phyloP scores from a whole-genome alignment of 768 basidiomycete genomes.

The Chalciporus pseudorubinellus region DNA sequence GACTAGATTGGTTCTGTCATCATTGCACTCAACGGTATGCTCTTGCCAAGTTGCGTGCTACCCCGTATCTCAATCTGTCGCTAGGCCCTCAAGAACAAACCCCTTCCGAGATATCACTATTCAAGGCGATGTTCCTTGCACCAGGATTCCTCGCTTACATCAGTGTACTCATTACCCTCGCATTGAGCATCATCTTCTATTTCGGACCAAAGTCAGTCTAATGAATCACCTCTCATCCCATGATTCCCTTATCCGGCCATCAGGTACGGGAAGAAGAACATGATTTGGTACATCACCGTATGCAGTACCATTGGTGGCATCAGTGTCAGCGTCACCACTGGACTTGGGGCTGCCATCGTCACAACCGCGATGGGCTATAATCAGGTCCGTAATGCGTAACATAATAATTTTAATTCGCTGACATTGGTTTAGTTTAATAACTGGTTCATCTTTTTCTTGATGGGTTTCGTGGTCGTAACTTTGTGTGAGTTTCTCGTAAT shows the following conservation, averaged over 20 bases:
- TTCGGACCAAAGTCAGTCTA: conserved; percentile 70
- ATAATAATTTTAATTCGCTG: neutral
- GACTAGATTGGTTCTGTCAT: conserved; percentile 77
- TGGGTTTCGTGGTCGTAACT: conserved; percentile 81
- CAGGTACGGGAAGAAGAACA: conserved; percentile 85
- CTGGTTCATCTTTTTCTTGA: conserved; percentile 89
- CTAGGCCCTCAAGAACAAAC: conserved; percentile 68
- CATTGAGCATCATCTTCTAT: conserved; percentile 74
- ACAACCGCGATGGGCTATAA: conserved; percentile 72
- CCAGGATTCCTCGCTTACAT: conserved; percentile 78
- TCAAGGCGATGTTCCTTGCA: conserved; percentile 77
- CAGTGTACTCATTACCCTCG: conserved; percentile 58
- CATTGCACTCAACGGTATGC: conserved; percentile 83
- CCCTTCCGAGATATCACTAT: conserved; percentile 65
- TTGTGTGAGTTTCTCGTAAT: conserved; percentile 50
- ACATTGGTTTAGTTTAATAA: conserved; percentile 64
- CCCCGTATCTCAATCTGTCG: conserved; percentile 1
- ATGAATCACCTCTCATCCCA: neutral
- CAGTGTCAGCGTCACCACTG: conserved; percentile 91
- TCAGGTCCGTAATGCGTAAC: conserved; percentile 51
- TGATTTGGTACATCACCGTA: conserved; percentile 94
- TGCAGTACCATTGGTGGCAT: conserved; percentile 98
- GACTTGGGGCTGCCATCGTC: conserved; percentile 89
- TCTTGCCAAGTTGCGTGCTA: neutral
- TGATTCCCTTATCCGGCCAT: conserved; percentile 4